These are phyloP conservation scores for Mortierella polycephala DNA, from an alignment of 371 early-diverging fungal genomes.

Conservation along the genomic window DNA sequence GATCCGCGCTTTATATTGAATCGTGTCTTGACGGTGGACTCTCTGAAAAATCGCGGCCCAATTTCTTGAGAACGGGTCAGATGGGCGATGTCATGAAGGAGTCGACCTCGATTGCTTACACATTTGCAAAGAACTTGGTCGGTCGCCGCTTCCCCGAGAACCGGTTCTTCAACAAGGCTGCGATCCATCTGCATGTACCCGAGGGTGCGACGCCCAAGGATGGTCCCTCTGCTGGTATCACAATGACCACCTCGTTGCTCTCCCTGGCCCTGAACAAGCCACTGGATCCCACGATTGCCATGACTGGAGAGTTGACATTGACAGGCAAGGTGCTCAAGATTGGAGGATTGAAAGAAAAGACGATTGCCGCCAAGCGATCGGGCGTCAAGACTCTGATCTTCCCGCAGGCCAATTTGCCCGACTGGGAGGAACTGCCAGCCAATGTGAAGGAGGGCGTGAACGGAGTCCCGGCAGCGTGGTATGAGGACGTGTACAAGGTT, in stretches of 20 bases:
- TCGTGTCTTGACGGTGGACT: conserved; percentile 87
- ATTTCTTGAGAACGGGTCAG: conserved; percentile 89
- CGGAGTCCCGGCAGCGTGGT: conserved; percentile 86
- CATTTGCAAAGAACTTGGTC: conserved; percentile 86
- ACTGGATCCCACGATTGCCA: conserved; percentile 84
- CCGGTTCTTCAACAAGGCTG: conserved; percentile 89
- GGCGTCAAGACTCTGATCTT: conserved; percentile 90
- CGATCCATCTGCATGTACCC: conserved; percentile 96
- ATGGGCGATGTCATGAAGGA: conserved; percentile 99
- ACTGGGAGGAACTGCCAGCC: conserved; percentile 95
- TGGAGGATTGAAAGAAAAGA: conserved; percentile 97
- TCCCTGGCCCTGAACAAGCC: conserved; percentile 88
- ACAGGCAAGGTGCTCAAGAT: conserved; percentile 97
- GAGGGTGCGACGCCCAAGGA: conserved; percentile 99
- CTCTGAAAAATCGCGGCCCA: conserved; percentile 71
- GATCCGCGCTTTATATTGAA: conserved; percentile 94
- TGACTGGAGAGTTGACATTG: conserved; percentile 98
- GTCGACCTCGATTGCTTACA: conserved; percentile 94
- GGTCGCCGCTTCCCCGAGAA: conserved; percentile 81
- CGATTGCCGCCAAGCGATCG: conserved; percentile 96
- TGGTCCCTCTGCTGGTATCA: conserved; percentile 96
- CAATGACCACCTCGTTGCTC: conserved; percentile 94
- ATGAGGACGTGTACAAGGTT: conserved; percentile 75
- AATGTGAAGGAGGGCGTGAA: conserved; percentile 91
- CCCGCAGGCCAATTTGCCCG: conserved; percentile 89